Conservation (phyloP, 805 yeast species). For the Suhomyces tanzawaensis region DNA sequence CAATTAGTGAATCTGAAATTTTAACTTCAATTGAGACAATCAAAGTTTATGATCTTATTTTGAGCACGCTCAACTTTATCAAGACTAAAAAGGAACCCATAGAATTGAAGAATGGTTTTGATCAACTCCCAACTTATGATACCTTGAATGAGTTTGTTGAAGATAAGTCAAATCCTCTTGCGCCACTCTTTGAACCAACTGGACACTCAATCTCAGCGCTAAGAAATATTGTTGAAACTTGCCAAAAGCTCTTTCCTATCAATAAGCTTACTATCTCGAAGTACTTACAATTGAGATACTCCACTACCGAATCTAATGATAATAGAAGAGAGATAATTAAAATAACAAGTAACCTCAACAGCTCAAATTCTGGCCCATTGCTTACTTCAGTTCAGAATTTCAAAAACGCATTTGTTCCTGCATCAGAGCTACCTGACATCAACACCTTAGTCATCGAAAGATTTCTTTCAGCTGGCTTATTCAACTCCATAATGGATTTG, state of each 20-base stretch:
- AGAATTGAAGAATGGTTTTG: background rate
- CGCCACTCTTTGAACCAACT: slow-evolving; percentile 17
- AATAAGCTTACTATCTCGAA: slow-evolving; percentile 32
- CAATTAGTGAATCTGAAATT: background rate
- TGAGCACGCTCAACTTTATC: slow-evolving; percentile 17
- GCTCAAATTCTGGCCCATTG: slow-evolving; percentile 9
- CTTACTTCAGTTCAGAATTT: slow-evolving; percentile 3
- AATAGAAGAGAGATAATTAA: slow-evolving; percentile 2
- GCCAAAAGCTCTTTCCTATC: slow-evolving; percentile 33
- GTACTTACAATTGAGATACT: slow-evolving; percentile 23
- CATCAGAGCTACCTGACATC: slow-evolving; percentile 12
- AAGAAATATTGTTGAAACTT: slow-evolving; percentile 23
- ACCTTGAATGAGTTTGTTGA: slow-evolving; percentile 18
- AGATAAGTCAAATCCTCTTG: slow-evolving; percentile 13
- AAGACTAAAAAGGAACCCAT: slow-evolving; percentile 2
- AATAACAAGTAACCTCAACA: slow-evolving; percentile 3
- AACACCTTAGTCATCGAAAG: slow-evolving; percentile 26
- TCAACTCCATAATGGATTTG: slow-evolving; percentile 12
- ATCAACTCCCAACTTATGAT: slow-evolving; percentile 2
- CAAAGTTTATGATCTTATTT: slow-evolving; percentile 28
- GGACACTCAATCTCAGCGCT: slow-evolving; percentile 16
- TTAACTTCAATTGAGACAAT: slow-evolving; percentile 24
- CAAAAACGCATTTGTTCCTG: slow-evolving; percentile 16
- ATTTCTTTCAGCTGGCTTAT: slow-evolving; percentile 27
- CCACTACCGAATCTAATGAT: background rate